phyloP scores from a whole-genome alignment of 257 asterid species.

The Galeopsis tetrahit region DNA sequence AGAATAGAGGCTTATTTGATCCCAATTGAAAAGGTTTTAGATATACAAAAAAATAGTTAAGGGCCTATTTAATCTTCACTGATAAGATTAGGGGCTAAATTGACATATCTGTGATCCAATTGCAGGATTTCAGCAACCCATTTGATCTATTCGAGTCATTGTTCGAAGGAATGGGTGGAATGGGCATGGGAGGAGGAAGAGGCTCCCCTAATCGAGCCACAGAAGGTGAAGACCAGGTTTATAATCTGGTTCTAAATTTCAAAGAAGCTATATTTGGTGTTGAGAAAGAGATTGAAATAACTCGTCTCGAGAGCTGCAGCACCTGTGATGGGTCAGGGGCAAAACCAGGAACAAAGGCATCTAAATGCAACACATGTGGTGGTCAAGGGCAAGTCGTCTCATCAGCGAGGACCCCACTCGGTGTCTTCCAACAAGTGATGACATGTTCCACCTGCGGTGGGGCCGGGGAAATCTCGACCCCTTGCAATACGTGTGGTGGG shows the following conservation, averaged over 20 bases:
- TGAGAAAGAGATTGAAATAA: slow-evolving; percentile 90
- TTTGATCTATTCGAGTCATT: slow-evolving; percentile 88
- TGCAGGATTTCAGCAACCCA: slow-evolving; percentile 95
- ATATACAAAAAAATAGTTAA: too few relatives aligned
- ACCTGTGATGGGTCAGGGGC: slow-evolving; percentile 96
- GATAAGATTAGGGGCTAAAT: too few relatives aligned
- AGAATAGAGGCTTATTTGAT: too few relatives aligned
- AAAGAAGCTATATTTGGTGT: slow-evolving; percentile 93
- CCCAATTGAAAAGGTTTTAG: too few relatives aligned
- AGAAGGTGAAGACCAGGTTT: slow-evolving; percentile 93
- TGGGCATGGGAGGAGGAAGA: slow-evolving; percentile 88
- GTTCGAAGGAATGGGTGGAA: slow-evolving; percentile 88
- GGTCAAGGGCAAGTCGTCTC: slow-evolving; percentile 96
- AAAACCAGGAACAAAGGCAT: slow-evolving; percentile 78
- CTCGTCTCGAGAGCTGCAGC: slow-evolving; percentile 86
- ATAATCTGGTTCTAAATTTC: slow-evolving; percentile 75
- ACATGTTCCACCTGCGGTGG: slow-evolving; percentile 92
- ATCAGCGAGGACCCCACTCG: slow-evolving; percentile 90
- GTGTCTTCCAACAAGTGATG: slow-evolving; percentile 96
- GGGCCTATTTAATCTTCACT: too few relatives aligned
- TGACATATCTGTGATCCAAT: slow-evolving; percentile 28
- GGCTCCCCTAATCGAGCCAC: slow-evolving; percentile 75
- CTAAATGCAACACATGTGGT: slow-evolving; percentile 79
- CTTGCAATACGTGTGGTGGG: slow-evolving; percentile 83
- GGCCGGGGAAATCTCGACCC: slow-evolving; percentile 78